Evolutionary conservation across 192 early-diverging fungal species (phyloP).

Genomic region (Podila verticillata): DNA sequence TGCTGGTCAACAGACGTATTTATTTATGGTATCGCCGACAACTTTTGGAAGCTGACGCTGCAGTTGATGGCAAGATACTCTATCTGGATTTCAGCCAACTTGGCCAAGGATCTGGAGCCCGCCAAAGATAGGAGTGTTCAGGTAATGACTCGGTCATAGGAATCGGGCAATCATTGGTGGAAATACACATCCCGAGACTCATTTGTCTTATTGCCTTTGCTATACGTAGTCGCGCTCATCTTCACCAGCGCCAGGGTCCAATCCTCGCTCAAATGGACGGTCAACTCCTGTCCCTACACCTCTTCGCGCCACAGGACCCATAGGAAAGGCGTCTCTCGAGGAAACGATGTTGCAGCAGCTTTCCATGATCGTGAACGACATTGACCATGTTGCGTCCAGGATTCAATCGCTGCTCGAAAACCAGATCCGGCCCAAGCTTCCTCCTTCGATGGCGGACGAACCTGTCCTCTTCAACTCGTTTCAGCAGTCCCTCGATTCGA

Average conservation of each 20-base stretch:
- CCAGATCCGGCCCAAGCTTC: conserved; percentile 57
- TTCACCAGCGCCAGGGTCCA: conserved; percentile 26
- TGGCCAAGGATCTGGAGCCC: conserved; percentile 16
- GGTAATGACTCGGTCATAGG: neutral
- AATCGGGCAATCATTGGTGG: neutral
- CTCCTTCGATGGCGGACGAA: conserved; percentile 52
- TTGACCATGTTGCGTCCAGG: conserved; percentile 45
- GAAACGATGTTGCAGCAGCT: conserved; percentile 51
- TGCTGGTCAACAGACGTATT: conserved; percentile 71
- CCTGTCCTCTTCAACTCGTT: conserved; percentile 55
- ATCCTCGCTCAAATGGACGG: conserved; percentile 3
- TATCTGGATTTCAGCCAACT: conserved; percentile 26
- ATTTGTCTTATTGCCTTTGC: neutral
- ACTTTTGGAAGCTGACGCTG: conserved; percentile 72
- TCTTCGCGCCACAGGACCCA: conserved; percentile 10
- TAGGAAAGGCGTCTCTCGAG: conserved; percentile 16
- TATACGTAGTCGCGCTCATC: conserved; percentile 26
- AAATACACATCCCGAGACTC: neutral
- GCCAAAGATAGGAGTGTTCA: conserved; percentile 12
- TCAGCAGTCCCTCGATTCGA: conserved; percentile 8
- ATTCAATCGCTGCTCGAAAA: conserved; percentile 35
- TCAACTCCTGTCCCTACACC: conserved; percentile 16
- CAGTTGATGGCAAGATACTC: conserved; percentile 54
- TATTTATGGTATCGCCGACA: conserved; percentile 61
- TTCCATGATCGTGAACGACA: conserved; percentile 51